Conservation (phyloP, 371 early-diverging fungal genomes). For the Mortierella sp. region DNA sequence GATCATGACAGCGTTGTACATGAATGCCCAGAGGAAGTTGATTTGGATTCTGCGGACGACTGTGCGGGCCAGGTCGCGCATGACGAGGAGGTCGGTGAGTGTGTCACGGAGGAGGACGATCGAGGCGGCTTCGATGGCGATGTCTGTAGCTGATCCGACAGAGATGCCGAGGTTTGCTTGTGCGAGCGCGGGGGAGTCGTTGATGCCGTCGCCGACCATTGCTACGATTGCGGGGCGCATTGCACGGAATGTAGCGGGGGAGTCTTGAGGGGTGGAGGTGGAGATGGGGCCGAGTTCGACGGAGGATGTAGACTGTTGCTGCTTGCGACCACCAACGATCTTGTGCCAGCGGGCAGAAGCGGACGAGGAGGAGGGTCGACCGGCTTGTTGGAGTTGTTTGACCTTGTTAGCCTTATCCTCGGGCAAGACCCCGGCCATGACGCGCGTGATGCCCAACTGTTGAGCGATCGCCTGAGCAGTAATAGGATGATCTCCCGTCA, state of each 20-base stretch:
- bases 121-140: constrained; percentile 85
- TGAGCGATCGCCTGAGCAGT: constrained; percentile 73
- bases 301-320: neutral
- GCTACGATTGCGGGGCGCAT: constrained; percentile 66
- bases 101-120: constrained; percentile 81
- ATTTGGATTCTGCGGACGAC: constrained; percentile 79
- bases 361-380: constrained; percentile 19
- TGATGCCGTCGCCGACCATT: constrained; percentile 92
- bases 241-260: neutral
- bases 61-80: constrained; percentile 74
- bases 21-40: constrained; percentile 88
- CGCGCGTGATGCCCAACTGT: constrained; percentile 69
- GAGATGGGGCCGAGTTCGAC: constrained; percentile 16
- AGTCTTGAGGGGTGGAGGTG: neutral
- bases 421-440: constrained; percentile 72
- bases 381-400: constrained; percentile 65
- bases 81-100: constrained; percentile 75
- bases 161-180: constrained; percentile 89
- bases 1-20: constrained; percentile 82
- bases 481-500: constrained; percentile 76
- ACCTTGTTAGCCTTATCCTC: constrained; percentile 78
- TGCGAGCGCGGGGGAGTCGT: constrained; percentile 93
- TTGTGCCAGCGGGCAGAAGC: constrained; percentile 14
- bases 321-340: constrained; percentile 15
- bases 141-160: constrained; percentile 85